Evolutionary conservation across 2,329 filamentous ascomycete species (phyloP), one percentile per base, ranked within the genome.

Genomic region (Colletotrichum orbiculare): DNA sequence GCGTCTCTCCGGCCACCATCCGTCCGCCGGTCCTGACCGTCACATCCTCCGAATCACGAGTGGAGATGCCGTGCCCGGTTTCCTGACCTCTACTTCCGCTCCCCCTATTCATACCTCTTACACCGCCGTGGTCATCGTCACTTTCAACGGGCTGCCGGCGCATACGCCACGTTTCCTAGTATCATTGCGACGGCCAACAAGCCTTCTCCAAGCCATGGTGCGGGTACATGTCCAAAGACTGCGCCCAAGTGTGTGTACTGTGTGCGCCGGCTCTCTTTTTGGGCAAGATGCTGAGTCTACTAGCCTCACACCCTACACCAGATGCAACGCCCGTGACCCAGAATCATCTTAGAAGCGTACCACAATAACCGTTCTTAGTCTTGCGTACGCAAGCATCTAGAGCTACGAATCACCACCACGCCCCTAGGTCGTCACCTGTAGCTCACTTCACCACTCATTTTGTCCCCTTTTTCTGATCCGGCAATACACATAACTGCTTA

Each of bases 231-330:
- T 34, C 34, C 47, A 15, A 41, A 50, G 41, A 11, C 47, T 49
- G 11, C 39, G 25, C 35, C 25, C 12, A 53, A 62, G 50, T 65
- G 57, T 55, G 62, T 54, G 52, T 65, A 65, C 62, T 65, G 62
- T 65, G 62, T 46, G 49, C 57, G 13, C 38, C 45, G 38, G 48
- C 56, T 13, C 57, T 35, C 25, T 8, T 50, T 54, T 25, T 41
- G 33, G 55, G 11, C 15, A 17, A 54, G 39, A 17, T 9, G 17
- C 52, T 25, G 34, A 47, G 38, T 17, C 12, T 33, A 34, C 35
- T 65, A 65, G 41, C 52, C 15, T 11, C 57, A 62, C 57, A 41
- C 62, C 62, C 57, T 39, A 47, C 50, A 13, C 57, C 45, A 61
- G 12, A 39, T 38, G 35, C 25, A 34, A 61, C 46, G 35, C 52